These are phyloP conservation scores for Volvox africanus DNA, from an alignment of 139 green algal genomes.

Conservation along the genomic window DNA sequence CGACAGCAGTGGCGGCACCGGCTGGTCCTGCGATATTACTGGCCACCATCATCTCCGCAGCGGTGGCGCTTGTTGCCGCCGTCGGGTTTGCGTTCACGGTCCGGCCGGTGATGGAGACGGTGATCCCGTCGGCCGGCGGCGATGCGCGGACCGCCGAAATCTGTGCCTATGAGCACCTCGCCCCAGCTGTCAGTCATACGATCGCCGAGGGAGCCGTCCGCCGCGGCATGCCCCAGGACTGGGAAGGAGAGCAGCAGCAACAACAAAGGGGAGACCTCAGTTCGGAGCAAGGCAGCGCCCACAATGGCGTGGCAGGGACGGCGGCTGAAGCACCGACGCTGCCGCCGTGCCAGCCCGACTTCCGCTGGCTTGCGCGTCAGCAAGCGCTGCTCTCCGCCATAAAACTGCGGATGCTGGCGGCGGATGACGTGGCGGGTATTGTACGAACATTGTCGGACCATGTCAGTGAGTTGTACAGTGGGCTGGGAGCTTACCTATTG, in stretches of 20 bases:
- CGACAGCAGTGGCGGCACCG: not conserved
- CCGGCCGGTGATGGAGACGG: not conserved
- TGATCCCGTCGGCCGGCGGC: not conserved
- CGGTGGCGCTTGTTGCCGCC: not conserved
- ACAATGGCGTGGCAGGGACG: not conserved
- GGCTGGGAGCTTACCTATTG: conserved; percentile 18
- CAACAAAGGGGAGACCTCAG: not conserved
- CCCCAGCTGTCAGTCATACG: not conserved
- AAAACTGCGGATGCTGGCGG: conserved; percentile 4
- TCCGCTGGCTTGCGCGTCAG: conserved; percentile 1
- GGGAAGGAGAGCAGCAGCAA: not conserved
- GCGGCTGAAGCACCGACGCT: not conserved
- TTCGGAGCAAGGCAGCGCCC: not conserved
- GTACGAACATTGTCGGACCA: conserved; percentile 21
- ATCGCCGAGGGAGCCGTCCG: not conserved
- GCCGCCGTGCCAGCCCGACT: not conserved
- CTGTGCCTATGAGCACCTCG: not conserved
- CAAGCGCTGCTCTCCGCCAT: not conserved
- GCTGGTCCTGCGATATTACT: no score
- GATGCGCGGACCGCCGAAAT: no score
- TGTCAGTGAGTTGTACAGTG: conserved; percentile 29
- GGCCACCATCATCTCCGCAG: not conserved
- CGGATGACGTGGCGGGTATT: conserved; percentile 32
- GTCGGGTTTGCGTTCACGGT: not conserved
- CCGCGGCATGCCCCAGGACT: not conserved